Evolutionary conservation across 805 yeast genomes (phyloP).

Genomic region (Cyberlindnera meyerae): DNA sequence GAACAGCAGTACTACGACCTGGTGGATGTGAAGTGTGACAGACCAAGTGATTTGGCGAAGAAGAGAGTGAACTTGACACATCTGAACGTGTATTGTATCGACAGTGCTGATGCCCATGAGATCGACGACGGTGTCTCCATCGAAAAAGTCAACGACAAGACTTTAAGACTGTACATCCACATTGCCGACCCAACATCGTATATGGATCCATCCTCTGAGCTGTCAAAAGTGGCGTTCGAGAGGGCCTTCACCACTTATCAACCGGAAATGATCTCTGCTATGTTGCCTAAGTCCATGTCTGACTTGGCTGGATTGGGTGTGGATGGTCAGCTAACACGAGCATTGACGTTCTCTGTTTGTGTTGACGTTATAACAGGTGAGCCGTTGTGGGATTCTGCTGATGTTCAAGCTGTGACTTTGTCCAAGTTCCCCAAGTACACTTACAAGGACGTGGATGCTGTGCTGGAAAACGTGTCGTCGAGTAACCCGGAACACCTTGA

Average conservation of each 20-base stretch:
- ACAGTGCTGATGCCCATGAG: conserved; percentile 74
- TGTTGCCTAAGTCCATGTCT: conserved; percentile 62
- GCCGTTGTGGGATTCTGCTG: conserved; percentile 23
- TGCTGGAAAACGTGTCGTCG: conserved; percentile 27
- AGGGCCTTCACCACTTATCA: conserved; percentile 67
- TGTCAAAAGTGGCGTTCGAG: conserved; percentile 53
- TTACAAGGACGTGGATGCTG: conserved; percentile 56
- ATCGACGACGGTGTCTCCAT: conserved; percentile 91
- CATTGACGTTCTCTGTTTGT: conserved; percentile 39
- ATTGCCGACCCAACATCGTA: conserved; percentile 86
- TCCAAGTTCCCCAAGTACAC: conserved; percentile 49
- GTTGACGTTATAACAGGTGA: conserved; percentile 25
- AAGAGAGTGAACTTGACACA: conserved; percentile 39
- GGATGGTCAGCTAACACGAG: conserved; percentile 38
- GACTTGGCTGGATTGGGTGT: conserved; percentile 48
- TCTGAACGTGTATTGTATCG: conserved; percentile 74
- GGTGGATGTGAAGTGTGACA: conserved; percentile 23
- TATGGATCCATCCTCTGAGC: conserved; percentile 30
- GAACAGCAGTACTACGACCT: conserved; percentile 39
- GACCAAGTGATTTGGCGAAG: conserved; percentile 13
- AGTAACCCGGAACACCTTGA: conserved; percentile 26
- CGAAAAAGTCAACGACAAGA: conserved; percentile 24
- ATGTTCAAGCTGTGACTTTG: conserved; percentile 38
- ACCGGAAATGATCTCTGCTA: conserved; percentile 58
- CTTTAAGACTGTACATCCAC: conserved; percentile 55